A percentile compares a stretch with the other conserved stretches of the same genome.
Conservation (phyloP, 257 asterid species). For the Nicotiana otophora region DNA sequence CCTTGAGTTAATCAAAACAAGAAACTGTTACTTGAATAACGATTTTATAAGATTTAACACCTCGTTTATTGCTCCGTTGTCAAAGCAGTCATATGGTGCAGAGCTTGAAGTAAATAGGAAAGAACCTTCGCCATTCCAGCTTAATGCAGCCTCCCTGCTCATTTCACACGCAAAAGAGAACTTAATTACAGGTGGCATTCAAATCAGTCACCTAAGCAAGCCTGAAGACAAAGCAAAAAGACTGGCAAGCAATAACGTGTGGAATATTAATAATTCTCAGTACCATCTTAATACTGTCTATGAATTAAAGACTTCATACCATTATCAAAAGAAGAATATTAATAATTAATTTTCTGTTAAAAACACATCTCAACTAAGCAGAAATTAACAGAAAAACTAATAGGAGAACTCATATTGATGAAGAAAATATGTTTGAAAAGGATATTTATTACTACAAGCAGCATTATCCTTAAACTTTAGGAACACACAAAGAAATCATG, state of each 20-base stretch:
- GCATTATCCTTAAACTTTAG: neutral
- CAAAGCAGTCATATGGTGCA: slow-evolving; percentile 79
- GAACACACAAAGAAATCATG: neutral
- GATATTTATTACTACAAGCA: neutral
- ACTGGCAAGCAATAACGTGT: neutral
- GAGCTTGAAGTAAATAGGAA: slow-evolving; percentile 95
- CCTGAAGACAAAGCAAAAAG: neutral
- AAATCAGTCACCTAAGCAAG: neutral
- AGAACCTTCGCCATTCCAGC: slow-evolving; percentile 92
- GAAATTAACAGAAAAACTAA: neutral
- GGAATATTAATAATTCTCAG: neutral
- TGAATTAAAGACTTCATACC: neutral
- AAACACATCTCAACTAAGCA: neutral
- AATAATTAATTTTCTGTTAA: neutral
- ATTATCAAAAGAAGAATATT: neutral
- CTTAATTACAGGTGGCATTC: neutral
- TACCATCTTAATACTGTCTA: neutral
- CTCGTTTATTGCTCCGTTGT: slow-evolving; percentile 88
- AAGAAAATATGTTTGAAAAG: neutral
- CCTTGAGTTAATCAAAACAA: neutral
- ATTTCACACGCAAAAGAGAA: slow-evolving; percentile 1
- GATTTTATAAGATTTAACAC: slow-evolving; percentile 36
- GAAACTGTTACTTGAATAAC: slow-evolving; percentile 4
- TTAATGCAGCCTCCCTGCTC: slow-evolving; percentile 77
- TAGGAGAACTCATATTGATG: neutral